Base-by-base conservation (phyloP, 768 basidiomycete genomes). In the Wakefieldia striispora region DNA sequence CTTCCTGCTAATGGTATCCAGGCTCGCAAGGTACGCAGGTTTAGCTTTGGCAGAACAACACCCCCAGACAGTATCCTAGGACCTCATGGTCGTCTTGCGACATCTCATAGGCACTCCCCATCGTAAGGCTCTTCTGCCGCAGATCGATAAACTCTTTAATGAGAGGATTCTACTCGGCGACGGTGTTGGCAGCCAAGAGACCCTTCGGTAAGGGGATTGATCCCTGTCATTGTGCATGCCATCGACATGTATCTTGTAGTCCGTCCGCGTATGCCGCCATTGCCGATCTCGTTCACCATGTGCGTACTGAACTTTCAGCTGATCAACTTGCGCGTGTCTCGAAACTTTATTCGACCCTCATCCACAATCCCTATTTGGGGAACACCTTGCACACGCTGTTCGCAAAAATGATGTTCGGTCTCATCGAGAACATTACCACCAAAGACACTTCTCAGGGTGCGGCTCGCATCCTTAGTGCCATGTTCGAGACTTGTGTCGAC, bases 271-370 rank as follows among this genome's bases (percentile, higher is more conserved):
- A 93, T 69, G 86, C 84, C 50, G 87, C 91, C 40, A 82, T 95
- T 6, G 93, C 93, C 27, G 97, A 99, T 68, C 78, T 97, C 11
- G 85, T 97, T 47, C 94, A 97, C 63, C 92, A 97, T 62, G 79
- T 95, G 49, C 87, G 92, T 43, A 76, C 74, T 39, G 94, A 97
- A 17, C 80, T 98, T 34, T 82, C 83, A 2, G 75, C 86, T 5
- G 67, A 79, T 9, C 94, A 95, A 60, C 73, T 97, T 17, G 75
- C 82, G 4, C 81, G 82, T 16, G 82, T 95, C 49, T 83, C 93
- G 21, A 83, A 88, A 58, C 81, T 90, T 45, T 97, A 91, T 66
- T 89, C 93, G 1, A 83, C 85, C 42, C 83, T 91, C 62, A 80
- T 97, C 43, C 95, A 97, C 70, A 93, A 97, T 62, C 81, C 90